Evolutionary conservation across 2,329 filamentous ascomycete genomes (phyloP).

Genomic region (Fusarium coicis): DNA sequence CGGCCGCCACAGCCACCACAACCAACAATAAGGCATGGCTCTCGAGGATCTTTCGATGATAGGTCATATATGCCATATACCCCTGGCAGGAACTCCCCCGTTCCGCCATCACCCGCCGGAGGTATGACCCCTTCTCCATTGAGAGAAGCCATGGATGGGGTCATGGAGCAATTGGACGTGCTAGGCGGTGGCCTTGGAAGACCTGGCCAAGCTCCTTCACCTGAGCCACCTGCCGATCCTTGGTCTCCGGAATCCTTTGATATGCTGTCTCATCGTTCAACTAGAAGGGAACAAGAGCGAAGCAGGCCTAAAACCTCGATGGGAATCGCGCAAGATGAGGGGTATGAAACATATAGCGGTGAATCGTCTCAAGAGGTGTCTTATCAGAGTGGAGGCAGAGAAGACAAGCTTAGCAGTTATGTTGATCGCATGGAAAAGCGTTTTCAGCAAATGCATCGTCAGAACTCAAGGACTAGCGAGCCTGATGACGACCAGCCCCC

Average conservation of each 20-base stretch:
- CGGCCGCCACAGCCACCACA: constrained; percentile 33
- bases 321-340: constrained; percentile 73
- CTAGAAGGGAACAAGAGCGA: constrained; percentile 41
- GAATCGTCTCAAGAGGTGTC: constrained; percentile 62
- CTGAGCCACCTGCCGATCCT: constrained; percentile 71
- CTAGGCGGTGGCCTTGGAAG: constrained; percentile 66
- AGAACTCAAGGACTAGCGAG: constrained; percentile 57
- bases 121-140: constrained; percentile 89
- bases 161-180: constrained; percentile 93
- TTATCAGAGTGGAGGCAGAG: constrained; percentile 54
- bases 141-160: constrained; percentile 95
- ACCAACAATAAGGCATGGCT: constrained; percentile 34
- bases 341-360: constrained; percentile 68
- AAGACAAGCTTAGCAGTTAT: constrained; percentile 81
- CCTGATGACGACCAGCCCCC: constrained; percentile 66
- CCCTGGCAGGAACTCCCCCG: constrained; percentile 69
- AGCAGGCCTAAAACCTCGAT: constrained; percentile 75
- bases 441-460: constrained; percentile 75
- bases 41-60: constrained; percentile 47
- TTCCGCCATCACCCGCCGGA: constrained; percentile 73
- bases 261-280: constrained; percentile 53
- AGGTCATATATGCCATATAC: constrained; percentile 54
- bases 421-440: constrained; percentile 92
- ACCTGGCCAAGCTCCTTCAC: constrained; percentile 64
- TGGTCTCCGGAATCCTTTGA: constrained; percentile 94